These are phyloP conservation scores for Heterococcus sp. DNA, from an alignment of 108 stramenopile genomes.

Conservation along the genomic window DNA sequence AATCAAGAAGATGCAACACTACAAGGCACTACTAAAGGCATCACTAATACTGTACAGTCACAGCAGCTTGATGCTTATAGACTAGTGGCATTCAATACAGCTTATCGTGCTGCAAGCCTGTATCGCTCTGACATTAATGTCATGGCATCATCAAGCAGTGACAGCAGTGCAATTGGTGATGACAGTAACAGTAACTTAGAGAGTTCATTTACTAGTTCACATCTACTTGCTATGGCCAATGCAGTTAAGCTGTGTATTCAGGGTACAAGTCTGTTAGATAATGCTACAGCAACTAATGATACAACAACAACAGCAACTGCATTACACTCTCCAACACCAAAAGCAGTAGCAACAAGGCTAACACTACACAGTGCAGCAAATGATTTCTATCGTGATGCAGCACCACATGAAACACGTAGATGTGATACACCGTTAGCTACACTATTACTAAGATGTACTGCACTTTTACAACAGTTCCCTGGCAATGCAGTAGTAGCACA, in stretches of 20 bases:
- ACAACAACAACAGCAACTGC: not conserved
- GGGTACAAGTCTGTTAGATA: constrained; percentile 4
- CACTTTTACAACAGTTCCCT: constrained; percentile 78
- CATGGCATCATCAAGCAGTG: not conserved
- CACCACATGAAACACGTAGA: constrained; percentile 65
- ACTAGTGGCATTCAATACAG: not conserved
- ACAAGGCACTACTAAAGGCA: not conserved
- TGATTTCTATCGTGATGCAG: constrained; percentile 76
- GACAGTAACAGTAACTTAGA: not conserved
- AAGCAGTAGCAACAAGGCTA: not conserved
- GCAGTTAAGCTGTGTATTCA: constrained; percentile 1
- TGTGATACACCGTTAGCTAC: constrained; percentile 65
- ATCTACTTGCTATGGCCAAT: constrained; percentile 19
- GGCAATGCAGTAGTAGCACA: constrained; percentile 75
- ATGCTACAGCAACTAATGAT: not conserved
- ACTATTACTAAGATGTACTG: constrained; percentile 67
- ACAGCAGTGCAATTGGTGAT: too few species aligned
- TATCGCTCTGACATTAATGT: not conserved
- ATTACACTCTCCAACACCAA: not conserved
- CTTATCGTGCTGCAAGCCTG: constrained; percentile 14
- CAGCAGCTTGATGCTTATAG: not conserved
- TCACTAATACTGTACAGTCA: not conserved
- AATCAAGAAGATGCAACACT: not conserved
- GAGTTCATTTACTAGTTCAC: constrained; percentile 8
- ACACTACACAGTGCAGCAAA: not conserved